A percentile compares a stretch with the other conserved stretches of the same genome.
phyloP scores from a whole-genome alignment of 495 filamentous ascomycete species.

The Hypoxylon perforatum region DNA sequence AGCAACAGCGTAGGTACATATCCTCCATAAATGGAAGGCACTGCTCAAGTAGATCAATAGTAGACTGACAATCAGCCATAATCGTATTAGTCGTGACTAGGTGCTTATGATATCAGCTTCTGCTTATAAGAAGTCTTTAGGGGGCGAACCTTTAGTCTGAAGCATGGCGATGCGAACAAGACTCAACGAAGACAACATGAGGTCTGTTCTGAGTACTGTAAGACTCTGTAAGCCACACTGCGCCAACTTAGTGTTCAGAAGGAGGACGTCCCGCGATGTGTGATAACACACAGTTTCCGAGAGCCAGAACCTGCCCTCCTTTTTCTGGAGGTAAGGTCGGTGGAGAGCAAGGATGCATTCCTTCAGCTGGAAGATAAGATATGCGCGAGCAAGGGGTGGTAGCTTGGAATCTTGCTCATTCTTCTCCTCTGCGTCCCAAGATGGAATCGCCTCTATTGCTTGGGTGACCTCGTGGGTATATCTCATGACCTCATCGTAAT shows the following conservation, averaged over 20 bases:
- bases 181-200: slow-evolving; percentile 54
- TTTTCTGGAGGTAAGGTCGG: slow-evolving; percentile 55
- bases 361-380: slow-evolving; percentile 55
- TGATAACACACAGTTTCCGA: slow-evolving; percentile 61
- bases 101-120: slow-evolving; percentile 8
- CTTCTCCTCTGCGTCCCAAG: slow-evolving; percentile 50
- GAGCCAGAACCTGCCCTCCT: slow-evolving; percentile 56
- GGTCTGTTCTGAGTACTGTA: slow-evolving; percentile 54
- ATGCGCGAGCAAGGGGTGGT: slow-evolving; percentile 53
- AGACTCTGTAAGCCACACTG: slow-evolving; percentile 54
- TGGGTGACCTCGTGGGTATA: slow-evolving; percentile 58
- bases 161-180: slow-evolving; percentile 57
- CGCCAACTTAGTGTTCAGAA: slow-evolving; percentile 54
- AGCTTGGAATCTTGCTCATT: slow-evolving; percentile 28
- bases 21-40: slow-evolving; percentile 59
- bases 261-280: slow-evolving; percentile 57
- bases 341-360: slow-evolving; percentile 59
- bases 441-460: slow-evolving; percentile 55
- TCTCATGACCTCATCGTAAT: slow-evolving; percentile 57
- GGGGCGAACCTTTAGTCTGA: slow-evolving; percentile 48
- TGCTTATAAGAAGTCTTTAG: background rate
- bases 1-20: slow-evolving; percentile 55
- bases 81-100: slow-evolving; percentile 53
- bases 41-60: slow-evolving; percentile 54
- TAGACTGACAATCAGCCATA: slow-evolving; percentile 57